Conservation (phyloP, 2,329 filamentous ascomycete species). For the Chaetomiaceae sp. region DNA sequence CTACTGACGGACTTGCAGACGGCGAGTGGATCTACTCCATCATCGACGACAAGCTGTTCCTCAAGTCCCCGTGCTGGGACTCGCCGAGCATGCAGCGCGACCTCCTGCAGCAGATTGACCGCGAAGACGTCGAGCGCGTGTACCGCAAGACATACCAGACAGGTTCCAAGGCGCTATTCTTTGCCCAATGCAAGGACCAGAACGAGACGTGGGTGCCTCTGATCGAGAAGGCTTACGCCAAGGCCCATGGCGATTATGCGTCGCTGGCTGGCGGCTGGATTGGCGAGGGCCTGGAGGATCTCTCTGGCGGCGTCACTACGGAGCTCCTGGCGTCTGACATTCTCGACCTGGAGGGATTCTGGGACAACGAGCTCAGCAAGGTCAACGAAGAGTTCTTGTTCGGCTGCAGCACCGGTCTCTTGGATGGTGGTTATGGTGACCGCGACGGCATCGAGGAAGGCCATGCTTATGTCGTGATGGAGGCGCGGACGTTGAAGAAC, state of each 20-base stretch:
- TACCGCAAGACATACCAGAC: slow-evolving; percentile 69
- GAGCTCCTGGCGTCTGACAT: slow-evolving; percentile 65
- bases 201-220: slow-evolving; percentile 79
- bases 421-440: slow-evolving; percentile 43
- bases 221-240: slow-evolving; percentile 76
- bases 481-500: slow-evolving; percentile 50
- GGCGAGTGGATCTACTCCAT: slow-evolving; percentile 91
- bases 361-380: slow-evolving; percentile 71
- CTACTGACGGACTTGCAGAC: slow-evolving; percentile 43
- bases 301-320: slow-evolving; percentile 62
- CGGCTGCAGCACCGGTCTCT: slow-evolving; percentile 51
- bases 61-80: slow-evolving; percentile 78
- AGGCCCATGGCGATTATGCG: slow-evolving; percentile 74
- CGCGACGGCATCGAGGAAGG: slow-evolving; percentile 54
- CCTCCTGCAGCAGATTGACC: slow-evolving; percentile 69
- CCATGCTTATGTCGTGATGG: slow-evolving; percentile 59
- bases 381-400: slow-evolving; percentile 77
- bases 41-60: slow-evolving; percentile 84
- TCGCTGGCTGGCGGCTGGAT: slow-evolving; percentile 69
- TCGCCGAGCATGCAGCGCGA: slow-evolving; percentile 71
- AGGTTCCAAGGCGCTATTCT: slow-evolving; percentile 70
- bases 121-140: slow-evolving; percentile 59
- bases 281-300: slow-evolving; percentile 56
- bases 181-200: slow-evolving; percentile 67
- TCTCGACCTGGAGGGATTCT: slow-evolving; percentile 72